Evolutionary conservation across 768 basidiomycete species (phyloP), one percentile per base, ranked within the genome.

Genomic region (Boletus reticulatus): DNA sequence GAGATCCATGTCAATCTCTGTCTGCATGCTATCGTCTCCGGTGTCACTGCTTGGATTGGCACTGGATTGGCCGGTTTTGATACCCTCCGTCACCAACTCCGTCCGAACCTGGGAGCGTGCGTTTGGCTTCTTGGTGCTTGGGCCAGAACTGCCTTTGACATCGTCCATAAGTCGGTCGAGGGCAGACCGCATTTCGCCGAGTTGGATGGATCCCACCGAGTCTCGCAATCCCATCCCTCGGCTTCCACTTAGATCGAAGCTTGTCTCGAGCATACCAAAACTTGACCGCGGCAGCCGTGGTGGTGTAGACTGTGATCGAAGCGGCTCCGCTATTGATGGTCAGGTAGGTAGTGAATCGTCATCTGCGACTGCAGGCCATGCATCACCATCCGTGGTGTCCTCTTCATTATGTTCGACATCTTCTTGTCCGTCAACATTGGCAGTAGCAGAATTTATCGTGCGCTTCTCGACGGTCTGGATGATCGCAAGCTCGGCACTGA

Each of bases 131-230:
- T 59, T 65, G 64, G 58, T 72, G 70, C 56, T 63, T n/a, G 69
- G n/a, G 20, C 58, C 55, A 4, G 64, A 41, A 27, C 59, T 70
- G 8, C 64, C 69, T 53, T 71, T 67, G 19, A 87, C 85, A 52
- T 87, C 83, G 58, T 87, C 84, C 82, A 89, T 86, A 31, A 89
- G 74, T 43, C 85, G 73, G 64, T 89, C 87, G 27, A 89, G 75
- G 7, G 87, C 88, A 57, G 84, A 86, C 56, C 82, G 82, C 81
- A 88, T 87, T 45, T 88, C 87, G 58, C 82, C 79, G 24, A 85
- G 82, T 60, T 84, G 80, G 27, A 83, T 76, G 43, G 79, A 76
- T 8, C 78, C 77, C 65, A 80, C 67, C 14, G 76, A 79, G 73
- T 76, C 61, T 60, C 73, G 65, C 42, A 67, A 44, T 49, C 61